phyloP scores from a whole-genome alignment of 2,329 filamentous ascomycete genomes.

The Pseudonectria foliicola region DNA sequence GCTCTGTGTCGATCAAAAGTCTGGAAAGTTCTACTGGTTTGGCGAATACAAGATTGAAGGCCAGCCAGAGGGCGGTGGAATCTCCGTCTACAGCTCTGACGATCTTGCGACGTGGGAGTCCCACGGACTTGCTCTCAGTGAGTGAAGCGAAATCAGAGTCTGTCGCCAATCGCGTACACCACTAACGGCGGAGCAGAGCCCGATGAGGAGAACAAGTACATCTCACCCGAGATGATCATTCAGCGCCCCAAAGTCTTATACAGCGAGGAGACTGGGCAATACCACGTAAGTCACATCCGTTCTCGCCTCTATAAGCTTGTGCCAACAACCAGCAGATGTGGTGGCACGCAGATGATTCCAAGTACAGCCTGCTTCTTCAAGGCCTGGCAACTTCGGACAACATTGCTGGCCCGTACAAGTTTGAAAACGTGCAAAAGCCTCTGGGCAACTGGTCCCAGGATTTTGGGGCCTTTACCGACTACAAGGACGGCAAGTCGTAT shows the following conservation, averaged over 20 bases:
- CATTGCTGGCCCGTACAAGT: slow-evolving; percentile 46
- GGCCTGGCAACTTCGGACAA: slow-evolving; percentile 47
- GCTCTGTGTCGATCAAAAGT: slow-evolving; percentile 43
- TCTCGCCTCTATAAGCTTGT: accelerated
- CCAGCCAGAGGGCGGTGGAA: slow-evolving; percentile 51
- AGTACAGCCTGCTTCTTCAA: slow-evolving; percentile 49
- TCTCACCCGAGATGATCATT: slow-evolving; percentile 50
- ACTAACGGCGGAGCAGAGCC: slow-evolving; percentile 29
- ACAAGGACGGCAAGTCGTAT: slow-evolving; percentile 49
- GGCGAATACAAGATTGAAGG: slow-evolving; percentile 55
- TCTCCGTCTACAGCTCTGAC: slow-evolving; percentile 54
- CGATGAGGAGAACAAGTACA: slow-evolving; percentile 46
- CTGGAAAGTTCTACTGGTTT: slow-evolving; percentile 52
- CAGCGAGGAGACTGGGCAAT: slow-evolving; percentile 45
- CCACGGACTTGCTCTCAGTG: slow-evolving; percentile 50
- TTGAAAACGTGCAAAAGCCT: slow-evolving; percentile 45
- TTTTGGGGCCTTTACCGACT: slow-evolving; percentile 54
- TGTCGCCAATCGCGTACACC: not conserved
- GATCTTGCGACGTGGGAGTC: slow-evolving; percentile 53
- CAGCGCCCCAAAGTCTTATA: slow-evolving; percentile 57
- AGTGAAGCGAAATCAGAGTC: slow-evolving; percentile 6
- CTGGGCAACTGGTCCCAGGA: slow-evolving; percentile 58
- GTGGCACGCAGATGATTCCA: slow-evolving; percentile 55
- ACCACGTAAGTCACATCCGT: slow-evolving; percentile 37
- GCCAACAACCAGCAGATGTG: too few species aligned